phyloP scores from a whole-genome alignment of 257 asterid genomes.

The Salvia miltiorrhiza region DNA sequence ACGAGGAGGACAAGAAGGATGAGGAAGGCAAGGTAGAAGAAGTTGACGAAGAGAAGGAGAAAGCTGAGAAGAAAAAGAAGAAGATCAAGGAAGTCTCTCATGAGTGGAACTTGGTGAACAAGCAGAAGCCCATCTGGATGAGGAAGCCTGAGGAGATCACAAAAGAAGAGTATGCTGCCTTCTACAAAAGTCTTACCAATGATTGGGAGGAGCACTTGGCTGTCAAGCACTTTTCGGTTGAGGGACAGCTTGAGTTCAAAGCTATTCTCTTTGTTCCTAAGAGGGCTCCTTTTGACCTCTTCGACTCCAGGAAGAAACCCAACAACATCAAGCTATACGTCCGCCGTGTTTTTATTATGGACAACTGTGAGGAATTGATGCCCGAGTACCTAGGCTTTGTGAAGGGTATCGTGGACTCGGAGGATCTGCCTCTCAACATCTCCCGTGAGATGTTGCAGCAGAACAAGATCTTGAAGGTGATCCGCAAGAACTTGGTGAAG shows the following conservation, averaged over 20 bases:
- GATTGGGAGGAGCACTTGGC: slow-evolving; percentile 70
- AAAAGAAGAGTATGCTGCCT: slow-evolving; percentile 66
- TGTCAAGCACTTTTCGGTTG: slow-evolving; percentile 66
- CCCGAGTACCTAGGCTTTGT: slow-evolving; percentile 62
- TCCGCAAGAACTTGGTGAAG: slow-evolving; percentile 71
- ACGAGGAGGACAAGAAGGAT: slow-evolving; percentile 63
- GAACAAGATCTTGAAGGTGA: slow-evolving; percentile 66
- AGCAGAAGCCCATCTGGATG: slow-evolving; percentile 73
- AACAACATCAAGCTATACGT: slow-evolving; percentile 65
- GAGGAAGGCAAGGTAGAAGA: slow-evolving; percentile 68
- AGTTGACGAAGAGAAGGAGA: slow-evolving; percentile 61
- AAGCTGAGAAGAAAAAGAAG: slow-evolving; percentile 58
- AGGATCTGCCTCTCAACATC: slow-evolving; percentile 67
- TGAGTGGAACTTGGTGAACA: slow-evolving; percentile 58
- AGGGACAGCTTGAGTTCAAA: slow-evolving; percentile 66
- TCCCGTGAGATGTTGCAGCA: slow-evolving; percentile 60
- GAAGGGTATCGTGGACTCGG: slow-evolving; percentile 64
- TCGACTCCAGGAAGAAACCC: slow-evolving; percentile 56
- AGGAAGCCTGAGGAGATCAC: slow-evolving; percentile 66
- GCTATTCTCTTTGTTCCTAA: slow-evolving; percentile 62
- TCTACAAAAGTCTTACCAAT: slow-evolving; percentile 66
- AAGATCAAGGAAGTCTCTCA: slow-evolving; percentile 61
- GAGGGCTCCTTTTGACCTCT: slow-evolving; percentile 65
- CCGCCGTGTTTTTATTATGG: slow-evolving; percentile 64
- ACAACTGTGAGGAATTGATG: slow-evolving; percentile 62